Evolutionary conservation across 306 rosid species (phyloP).

Genomic region (Abrus precatorius): DNA sequence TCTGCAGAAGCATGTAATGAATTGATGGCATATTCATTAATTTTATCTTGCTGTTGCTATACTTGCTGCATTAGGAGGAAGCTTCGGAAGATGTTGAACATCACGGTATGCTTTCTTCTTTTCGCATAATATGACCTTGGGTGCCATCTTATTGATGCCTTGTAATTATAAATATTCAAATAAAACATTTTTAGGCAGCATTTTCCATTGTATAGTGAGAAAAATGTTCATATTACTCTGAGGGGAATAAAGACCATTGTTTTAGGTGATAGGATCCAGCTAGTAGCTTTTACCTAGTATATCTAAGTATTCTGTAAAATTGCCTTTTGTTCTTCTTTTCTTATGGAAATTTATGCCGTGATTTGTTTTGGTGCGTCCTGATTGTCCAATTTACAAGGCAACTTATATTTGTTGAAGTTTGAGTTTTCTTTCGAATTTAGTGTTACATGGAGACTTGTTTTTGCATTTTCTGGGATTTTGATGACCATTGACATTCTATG

Average conservation of each 20-base stretch:
- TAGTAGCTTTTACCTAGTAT: neutral
- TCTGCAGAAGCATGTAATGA: slow-evolving; percentile 91
- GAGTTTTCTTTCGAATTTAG: slow-evolving; percentile 5
- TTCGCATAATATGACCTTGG: neutral
- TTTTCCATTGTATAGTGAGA: neutral
- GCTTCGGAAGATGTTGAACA: slow-evolving; percentile 83
- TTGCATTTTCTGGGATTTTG: slow-evolving; percentile 22
- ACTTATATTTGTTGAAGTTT: neutral
- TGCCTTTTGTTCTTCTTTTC: neutral
- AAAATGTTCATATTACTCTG: slow-evolving; percentile 16
- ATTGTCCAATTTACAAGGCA: neutral
- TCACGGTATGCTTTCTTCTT: slow-evolving; percentile 61
- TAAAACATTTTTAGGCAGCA: neutral
- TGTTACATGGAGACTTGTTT: neutral
- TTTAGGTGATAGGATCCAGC: neutral
- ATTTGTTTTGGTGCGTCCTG: neutral
- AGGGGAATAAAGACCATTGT: neutral
- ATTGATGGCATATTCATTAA: slow-evolving; percentile 86
- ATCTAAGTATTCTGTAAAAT: slow-evolving; percentile 1
- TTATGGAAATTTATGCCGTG: neutral
- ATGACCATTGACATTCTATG: slow-evolving; percentile 41
- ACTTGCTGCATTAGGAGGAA: slow-evolving; percentile 93
- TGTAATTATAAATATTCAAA: neutral
- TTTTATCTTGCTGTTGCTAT: slow-evolving; percentile 94
- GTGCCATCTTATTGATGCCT: neutral